Evolutionary conservation across 1,139 yeast genomes (phyloP).

Genomic region (Kurtzmaniella natalensis): DNA sequence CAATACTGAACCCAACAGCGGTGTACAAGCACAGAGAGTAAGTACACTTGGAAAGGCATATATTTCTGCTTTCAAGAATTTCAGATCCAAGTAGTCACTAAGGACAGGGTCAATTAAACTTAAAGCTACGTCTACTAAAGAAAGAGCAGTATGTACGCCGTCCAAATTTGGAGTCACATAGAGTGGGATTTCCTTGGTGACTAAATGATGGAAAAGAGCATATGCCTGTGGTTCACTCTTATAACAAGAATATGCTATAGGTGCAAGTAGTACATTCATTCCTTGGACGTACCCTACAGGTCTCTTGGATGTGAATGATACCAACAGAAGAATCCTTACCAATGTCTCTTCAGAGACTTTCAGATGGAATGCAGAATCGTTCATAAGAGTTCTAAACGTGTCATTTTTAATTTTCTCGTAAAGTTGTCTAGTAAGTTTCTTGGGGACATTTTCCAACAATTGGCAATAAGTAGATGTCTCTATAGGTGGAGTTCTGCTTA

Average conservation of each 20-base stretch:
- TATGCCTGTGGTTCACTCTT: conserved; percentile 87
- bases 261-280: conserved; percentile 83
- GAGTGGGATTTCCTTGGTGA: conserved; percentile 65
- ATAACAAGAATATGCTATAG: conserved; percentile 65
- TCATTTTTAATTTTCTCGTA: conserved; percentile 78
- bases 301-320: conserved; percentile 49
- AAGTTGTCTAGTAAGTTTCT: conserved; percentile 35
- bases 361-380: conserved; percentile 62
- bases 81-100: conserved; percentile 55
- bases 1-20: conserved; percentile 72
- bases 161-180: conserved; percentile 74
- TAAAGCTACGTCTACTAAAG: conserved; percentile 65
- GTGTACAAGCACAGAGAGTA: conserved; percentile 87
- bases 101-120: conserved; percentile 72
- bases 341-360: conserved; percentile 68
- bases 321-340: conserved; percentile 66
- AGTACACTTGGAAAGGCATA: conserved; percentile 87
- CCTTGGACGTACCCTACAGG: conserved; percentile 77
- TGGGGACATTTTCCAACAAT: conserved; percentile 55
- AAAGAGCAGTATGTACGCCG: conserved; percentile 80
- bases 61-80: conserved; percentile 72
- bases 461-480: conserved; percentile 50
- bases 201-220: conserved; percentile 57
- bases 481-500: conserved; percentile 60
- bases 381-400: conserved; percentile 80